These are phyloP conservation scores for Diplodia sapinea DNA, from an alignment of 2,329 filamentous ascomycete species.

Conservation along the genomic window DNA sequence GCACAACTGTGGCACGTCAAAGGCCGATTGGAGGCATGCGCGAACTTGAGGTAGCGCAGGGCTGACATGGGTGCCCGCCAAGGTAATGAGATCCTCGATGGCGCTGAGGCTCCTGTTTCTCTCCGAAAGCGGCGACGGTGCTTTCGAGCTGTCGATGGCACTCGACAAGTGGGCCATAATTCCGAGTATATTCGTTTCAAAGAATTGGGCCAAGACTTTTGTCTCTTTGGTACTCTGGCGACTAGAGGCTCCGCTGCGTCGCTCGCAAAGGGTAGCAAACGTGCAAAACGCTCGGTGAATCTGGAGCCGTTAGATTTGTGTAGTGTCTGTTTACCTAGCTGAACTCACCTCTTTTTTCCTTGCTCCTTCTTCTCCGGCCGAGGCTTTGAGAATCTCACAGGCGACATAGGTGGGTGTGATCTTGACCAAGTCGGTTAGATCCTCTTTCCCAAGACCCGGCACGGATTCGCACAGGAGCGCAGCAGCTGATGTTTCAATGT, in stretches of 20 bases:
- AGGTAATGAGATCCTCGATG: constrained; percentile 83
- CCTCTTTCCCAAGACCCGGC: constrained; percentile 68
- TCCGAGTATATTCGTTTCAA: constrained; percentile 83
- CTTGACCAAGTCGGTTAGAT: constrained; percentile 72
- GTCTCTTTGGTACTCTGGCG: constrained; percentile 54
- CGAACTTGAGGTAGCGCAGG: constrained; percentile 91
- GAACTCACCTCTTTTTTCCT: constrained; percentile 62
- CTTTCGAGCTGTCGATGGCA: constrained; percentile 71
- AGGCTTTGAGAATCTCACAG: constrained; percentile 80
- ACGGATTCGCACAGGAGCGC: constrained; percentile 72
- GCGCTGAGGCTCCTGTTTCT: constrained; percentile 79
- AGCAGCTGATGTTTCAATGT: constrained; percentile 72
- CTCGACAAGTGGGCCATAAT: constrained; percentile 84
- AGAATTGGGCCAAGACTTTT: constrained; percentile 73
- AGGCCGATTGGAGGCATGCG: constrained; percentile 86
- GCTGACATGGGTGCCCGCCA: constrained; percentile 74
- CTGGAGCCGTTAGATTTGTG: constrained; percentile 34
- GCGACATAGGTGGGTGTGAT: constrained; percentile 77
- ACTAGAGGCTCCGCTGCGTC: constrained; percentile 51
- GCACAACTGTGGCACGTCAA: constrained; percentile 76
- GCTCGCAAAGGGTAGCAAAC: constrained; percentile 57
- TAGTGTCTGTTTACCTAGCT: neutral
- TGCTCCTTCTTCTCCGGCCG: constrained; percentile 68
- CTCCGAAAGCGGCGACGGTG: constrained; percentile 66
- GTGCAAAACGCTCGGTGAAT: constrained; percentile 57